Evolutionary conservation across 495 filamentous ascomycete genomes (phyloP), one percentile per base, ranked within the genome.

Genomic region (Apiosordaria backusii): DNA sequence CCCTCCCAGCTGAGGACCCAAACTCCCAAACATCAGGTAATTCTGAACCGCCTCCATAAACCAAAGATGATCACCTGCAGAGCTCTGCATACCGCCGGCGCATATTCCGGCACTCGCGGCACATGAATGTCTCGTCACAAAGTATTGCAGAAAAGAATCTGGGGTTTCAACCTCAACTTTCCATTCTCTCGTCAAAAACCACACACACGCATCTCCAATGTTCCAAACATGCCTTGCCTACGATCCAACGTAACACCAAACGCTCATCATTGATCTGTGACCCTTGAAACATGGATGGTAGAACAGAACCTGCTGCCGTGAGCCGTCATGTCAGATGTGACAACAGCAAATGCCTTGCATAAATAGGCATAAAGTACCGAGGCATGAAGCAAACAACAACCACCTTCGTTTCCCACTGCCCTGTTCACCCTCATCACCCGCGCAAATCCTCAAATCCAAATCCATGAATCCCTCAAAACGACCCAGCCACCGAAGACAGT

Each of bases 311-410:
- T 45, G 9, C 35, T 45, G 35, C 35, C 35, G 35, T 45, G 35
- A 45, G 35, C 35, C 35, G 35, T 45, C n/a, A n/a, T n/a, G n/a
- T n/a, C n/a, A n/a, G n/a, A n/a, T n/a, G n/a, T n/a, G n/a, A n/a
- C n/a, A n/a, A n/a, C n/a, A n/a, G n/a, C n/a, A n/a, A n/a, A n/a
- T n/a, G n/a, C n/a, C n/a, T n/a, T n/a, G n/a, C n/a, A n/a, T 57
- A 62, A 63, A 67, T 54, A 52, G 54, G 16, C 19, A 60, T 19
- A 54, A 52, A 27, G 61, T 21, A 22, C 58, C n/a, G n/a, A n/a
- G n/a, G n/a, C n/a, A n/a, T n/a, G n/a, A n/a, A n/a, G n/a, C n/a
- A n/a, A n/a, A n/a, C n/a, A n/a, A n/a, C n/a, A n/a, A n/a, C n/a
- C n/a, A n/a, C n/a, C n/a, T n/a, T n/a, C n/a, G n/a, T n/a, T n/a